Base-by-base conservation (phyloP, 2,329 filamentous ascomycete genomes). In the Paradendryphiella salina region DNA sequence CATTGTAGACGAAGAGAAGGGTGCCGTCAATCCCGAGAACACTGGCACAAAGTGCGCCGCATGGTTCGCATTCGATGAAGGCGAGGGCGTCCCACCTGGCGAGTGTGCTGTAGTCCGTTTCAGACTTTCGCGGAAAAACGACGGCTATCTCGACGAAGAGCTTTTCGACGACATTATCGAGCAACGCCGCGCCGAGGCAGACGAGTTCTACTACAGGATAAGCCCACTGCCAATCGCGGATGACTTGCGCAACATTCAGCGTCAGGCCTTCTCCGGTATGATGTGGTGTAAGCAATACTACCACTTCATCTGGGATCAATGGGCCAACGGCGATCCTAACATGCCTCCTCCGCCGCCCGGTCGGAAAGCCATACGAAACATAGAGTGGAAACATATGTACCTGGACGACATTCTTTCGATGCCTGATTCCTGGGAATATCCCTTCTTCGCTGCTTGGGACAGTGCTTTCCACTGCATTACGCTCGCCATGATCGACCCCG, bases 231-330 rank as follows among this genome's bases (percentile, higher is more conserved):
- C 92, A 2, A 96, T 96, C 87, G 82, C 89, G 0, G 92, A 97
- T 40, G 93, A 97, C 68, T 80, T 96, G 52, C 87, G 92, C 61
- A 96, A 95, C 73, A 94, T 97, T 62, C 94, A 97, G 75, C 85
- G 93, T 61, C 92, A 96, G 73, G 94, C 93, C 3, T 88, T 96
- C 60, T 86, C 92, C 0, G 93, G 94, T 46, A 97, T 97, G 93
- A 87, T 97, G 82, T 97, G 93, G 93, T 95, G 88, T 57, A 97
- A 97, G 74, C 93, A 97, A 73, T 90, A 90, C 75, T 97, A 97
- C 73, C 85, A 95, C 70, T 96, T 97, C 73, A 85, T 97, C 64
- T 96, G 91, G 90, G 92, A 97, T 59, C 89, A 97, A 70, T 97
- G 93, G 93, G 91, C 92, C 20, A 96, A 96, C 58, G 93, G 93